Percentiles rank a stretch among this genome's conserved stretches.
Evolutionary conservation across 2,329 filamentous ascomycete genomes (phyloP).

Genomic region (Paecilomyces variotii): DNA sequence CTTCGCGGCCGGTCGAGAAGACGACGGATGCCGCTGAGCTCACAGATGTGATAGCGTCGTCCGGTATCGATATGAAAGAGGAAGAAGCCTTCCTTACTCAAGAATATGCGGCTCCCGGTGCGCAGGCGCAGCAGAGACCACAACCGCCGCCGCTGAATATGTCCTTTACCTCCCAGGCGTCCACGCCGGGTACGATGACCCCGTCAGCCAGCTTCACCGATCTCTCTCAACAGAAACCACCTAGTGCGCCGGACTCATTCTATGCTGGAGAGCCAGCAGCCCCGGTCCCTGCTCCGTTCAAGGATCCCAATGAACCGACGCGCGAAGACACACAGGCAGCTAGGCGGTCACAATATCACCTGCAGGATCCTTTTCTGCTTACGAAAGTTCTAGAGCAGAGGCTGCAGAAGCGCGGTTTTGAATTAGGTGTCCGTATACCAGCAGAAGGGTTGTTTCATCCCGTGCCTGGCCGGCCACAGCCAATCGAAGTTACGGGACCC

Average conservation of each 20-base stretch:
- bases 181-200: slow-evolving; percentile 34
- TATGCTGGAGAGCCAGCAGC: slow-evolving; percentile 60
- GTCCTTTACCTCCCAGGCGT: slow-evolving; percentile 33
- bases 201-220: slow-evolving; percentile 43
- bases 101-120: slow-evolving; percentile 37
- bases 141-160: slow-evolving; percentile 43
- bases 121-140: slow-evolving; percentile 27
- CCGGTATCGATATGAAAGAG: slow-evolving; percentile 77
- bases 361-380: slow-evolving; percentile 65
- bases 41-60: slow-evolving; percentile 74
- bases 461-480: slow-evolving; percentile 33
- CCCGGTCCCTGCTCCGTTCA: slow-evolving; percentile 56
- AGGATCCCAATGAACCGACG: slow-evolving; percentile 57
- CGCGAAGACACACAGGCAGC: slow-evolving; percentile 53
- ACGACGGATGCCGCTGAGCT: slow-evolving; percentile 58
- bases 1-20: slow-evolving; percentile 49
- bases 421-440: slow-evolving; percentile 52
- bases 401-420: slow-evolving; percentile 50
- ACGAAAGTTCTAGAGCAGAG: slow-evolving; percentile 51
- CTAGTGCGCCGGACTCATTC: slow-evolving; percentile 50
- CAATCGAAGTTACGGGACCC: slow-evolving; percentile 47
- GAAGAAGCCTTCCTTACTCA: slow-evolving; percentile 74
- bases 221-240: slow-evolving; percentile 43
- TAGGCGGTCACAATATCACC: slow-evolving; percentile 59
- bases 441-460: slow-evolving; percentile 47